Evolutionary conservation across 176 grass and related monocot species (phyloP).

Genomic region (Alopecurus myosuroides): DNA sequence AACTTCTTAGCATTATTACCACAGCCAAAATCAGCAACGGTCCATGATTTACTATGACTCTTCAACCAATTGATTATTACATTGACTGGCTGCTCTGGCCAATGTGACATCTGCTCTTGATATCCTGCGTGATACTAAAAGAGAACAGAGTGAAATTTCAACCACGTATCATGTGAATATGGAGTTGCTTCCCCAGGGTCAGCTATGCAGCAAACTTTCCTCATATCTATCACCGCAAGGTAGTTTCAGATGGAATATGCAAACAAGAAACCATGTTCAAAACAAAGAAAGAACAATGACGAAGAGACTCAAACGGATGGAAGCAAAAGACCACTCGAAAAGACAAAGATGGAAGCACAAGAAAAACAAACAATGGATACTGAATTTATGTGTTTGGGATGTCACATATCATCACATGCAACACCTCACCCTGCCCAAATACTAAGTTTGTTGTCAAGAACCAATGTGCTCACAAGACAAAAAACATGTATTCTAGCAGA

Average conservation of each 20-base stretch:
- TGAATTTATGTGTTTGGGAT: not conserved
- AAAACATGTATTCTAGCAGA: not conserved
- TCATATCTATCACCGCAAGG: not conserved
- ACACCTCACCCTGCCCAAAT: not conserved
- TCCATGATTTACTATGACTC: constrained; percentile 58
- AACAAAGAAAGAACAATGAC: not conserved
- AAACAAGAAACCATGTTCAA: not conserved
- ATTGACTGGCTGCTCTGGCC: constrained; percentile 91
- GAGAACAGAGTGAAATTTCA: constrained; percentile 24
- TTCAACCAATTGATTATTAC: constrained; percentile 84
- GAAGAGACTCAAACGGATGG: not conserved
- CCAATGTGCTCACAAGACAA: not conserved
- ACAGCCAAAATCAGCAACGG: constrained; percentile 97
- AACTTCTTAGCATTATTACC: constrained; percentile 46
- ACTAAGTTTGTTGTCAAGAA: not conserved
- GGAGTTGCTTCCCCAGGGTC: not conserved
- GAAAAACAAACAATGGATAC: not conserved
- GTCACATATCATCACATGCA: not conserved
- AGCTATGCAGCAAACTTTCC: not conserved
- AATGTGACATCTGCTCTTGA: constrained; percentile 84
- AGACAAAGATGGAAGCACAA: not conserved
- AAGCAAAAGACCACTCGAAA: not conserved
- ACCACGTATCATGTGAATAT: not conserved
- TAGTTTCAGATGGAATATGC: not conserved
- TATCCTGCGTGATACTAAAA: constrained; percentile 99